Evolutionary conservation across 345 rosid genomes (phyloP).

Genomic region (Brassica incana): DNA sequence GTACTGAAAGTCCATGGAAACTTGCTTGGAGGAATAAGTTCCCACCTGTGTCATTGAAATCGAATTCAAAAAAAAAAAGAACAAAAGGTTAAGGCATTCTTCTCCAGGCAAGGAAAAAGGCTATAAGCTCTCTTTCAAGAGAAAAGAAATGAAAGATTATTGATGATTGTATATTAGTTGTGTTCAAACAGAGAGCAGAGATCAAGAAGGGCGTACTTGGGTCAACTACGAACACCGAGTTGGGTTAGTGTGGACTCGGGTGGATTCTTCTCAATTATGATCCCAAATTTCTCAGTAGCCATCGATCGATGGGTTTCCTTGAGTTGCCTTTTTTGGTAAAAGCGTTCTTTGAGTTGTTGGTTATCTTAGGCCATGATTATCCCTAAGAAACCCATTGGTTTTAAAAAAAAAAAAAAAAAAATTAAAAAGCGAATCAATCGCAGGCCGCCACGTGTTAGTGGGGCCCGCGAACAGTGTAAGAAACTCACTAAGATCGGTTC

Average conservation of each 20-base stretch:
- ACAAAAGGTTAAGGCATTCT: constrained; percentile 4
- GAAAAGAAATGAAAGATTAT: neutral
- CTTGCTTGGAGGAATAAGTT: constrained; percentile 80
- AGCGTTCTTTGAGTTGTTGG: neutral
- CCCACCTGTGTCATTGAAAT: constrained; percentile 61
- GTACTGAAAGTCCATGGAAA: constrained; percentile 80
- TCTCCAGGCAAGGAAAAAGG: neutral
- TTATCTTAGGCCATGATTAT: no score
- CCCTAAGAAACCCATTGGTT: no score
- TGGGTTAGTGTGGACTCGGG: constrained; percentile 72
- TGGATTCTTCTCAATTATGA: constrained; percentile 66
- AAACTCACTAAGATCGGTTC: no score
- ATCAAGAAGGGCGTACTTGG: constrained; percentile 51
- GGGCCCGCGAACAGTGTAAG: no score
- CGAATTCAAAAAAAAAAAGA: neutral
- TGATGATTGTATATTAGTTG: neutral
- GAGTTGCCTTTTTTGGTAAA: neutral
- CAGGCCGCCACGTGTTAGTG: no score
- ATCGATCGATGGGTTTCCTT: constrained; percentile 34
- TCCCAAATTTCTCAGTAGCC: constrained; percentile 68
- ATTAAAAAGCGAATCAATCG: no score
- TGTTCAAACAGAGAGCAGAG: neutral
- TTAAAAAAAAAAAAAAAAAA: no score
- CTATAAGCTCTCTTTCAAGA: no score
- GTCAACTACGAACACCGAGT: constrained; percentile 78